Conservation (phyloP, 2,329 filamentous ascomycete genomes). For the Gaeumannomyces tritici region DNA sequence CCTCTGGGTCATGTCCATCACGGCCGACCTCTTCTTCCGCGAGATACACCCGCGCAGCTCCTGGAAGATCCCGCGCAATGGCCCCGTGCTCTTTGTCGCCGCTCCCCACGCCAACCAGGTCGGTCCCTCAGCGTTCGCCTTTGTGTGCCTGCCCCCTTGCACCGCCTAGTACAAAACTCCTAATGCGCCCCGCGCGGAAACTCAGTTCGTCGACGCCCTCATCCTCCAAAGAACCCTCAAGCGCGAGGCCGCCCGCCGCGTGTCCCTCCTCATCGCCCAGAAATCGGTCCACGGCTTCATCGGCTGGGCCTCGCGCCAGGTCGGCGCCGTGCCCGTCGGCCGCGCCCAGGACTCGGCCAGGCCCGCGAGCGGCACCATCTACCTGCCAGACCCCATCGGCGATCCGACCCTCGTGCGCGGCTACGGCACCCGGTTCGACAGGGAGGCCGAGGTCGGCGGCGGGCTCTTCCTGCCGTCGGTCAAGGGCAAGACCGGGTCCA, state of each 20-base stretch:
- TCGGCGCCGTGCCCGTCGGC: constrained; percentile 87
- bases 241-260: constrained; percentile 76
- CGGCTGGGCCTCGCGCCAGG: constrained; percentile 73
- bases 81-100: constrained; percentile 89
- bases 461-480: constrained; percentile 79
- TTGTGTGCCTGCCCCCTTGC: background rate
- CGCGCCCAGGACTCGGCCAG: constrained; percentile 84
- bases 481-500: constrained; percentile 67
- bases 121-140: constrained; percentile 18
- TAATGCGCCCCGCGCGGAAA: background rate
- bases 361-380: constrained; percentile 68
- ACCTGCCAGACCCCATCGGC: constrained; percentile 77
- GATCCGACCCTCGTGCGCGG: constrained; percentile 75
- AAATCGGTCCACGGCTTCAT: constrained; percentile 95
- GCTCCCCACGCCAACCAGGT: constrained; percentile 96
- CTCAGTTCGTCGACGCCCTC: constrained; percentile 85
- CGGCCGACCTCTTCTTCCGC: constrained; percentile 95
- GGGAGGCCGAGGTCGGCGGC: constrained; percentile 66
- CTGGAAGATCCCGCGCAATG: constrained; percentile 85
- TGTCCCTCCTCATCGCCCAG: constrained; percentile 87
- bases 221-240: constrained; percentile 87
- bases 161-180: background rate
- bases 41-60: constrained; percentile 92
- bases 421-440: constrained; percentile 73
- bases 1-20: constrained; percentile 67